Base-by-base conservation (phyloP, 108 stramenopile genomes). In the Skeletonema potamos region DNA sequence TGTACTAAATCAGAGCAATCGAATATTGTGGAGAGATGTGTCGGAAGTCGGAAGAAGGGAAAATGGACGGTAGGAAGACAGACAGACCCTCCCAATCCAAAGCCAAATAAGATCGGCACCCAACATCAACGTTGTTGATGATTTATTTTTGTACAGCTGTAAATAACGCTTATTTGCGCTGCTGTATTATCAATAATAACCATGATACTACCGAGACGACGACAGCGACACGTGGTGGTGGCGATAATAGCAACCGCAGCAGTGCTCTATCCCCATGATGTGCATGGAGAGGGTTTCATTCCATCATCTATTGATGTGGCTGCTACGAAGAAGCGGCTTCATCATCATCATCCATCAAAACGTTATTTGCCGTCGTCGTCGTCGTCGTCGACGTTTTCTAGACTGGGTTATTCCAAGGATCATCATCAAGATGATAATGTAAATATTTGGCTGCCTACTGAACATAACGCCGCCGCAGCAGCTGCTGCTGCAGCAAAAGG, bases 391-490 rank as follows among this genome's bases (percentile, higher is more conserved):
- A n/a, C n/a, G n/a, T n/a, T n/a, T n/a, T 54, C 32, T 55, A 54
- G 22, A 55, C 18, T 66, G 9, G 66, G 36, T 27, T 66, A 66
- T 33, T 66, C 66, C 18, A 66, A 51, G n/a, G 48, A 22, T 8
- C 48, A n/a, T n/a, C n/a, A 22, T 5, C 39, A 64, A 27, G 33
- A 27, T 20, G 39, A 39, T 27, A 11, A 43, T 6, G n/a, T 26
- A 11, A 18, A 63, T 20, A 63, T 43, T 63, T 63, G 62, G 62
- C 36, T 63, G 27, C 62, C 37, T 6, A 18, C 62, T 15, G 43
- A 63, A 20, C 62, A 63, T 11, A 10, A 8, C 17, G n/a, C 29
- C 29, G 27, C 12, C 34, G 22, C 26, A 18, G 32, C 24, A 22
- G 66, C 6, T 20, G 12, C 30, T 18, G 24, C 51, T 37, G 28